Evolutionary conservation across 1,284 basidiomycete species (phyloP).

Genomic region (Cystobasidium pallidum): DNA sequence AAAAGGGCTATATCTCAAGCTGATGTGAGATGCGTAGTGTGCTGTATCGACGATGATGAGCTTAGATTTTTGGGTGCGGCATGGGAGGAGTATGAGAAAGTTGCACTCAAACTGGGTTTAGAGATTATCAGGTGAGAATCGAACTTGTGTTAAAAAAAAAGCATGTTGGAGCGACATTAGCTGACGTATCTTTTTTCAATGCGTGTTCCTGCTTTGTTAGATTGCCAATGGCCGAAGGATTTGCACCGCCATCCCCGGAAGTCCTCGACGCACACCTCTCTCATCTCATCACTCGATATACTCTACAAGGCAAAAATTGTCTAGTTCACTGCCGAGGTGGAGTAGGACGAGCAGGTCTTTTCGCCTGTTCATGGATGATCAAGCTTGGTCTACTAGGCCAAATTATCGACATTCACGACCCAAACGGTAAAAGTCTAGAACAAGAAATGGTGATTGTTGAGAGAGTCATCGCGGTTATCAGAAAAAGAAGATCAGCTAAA

Average conservation of each 20-base stretch:
- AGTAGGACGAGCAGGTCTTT: conserved; percentile 87
- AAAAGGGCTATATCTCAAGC: conserved; percentile 66
- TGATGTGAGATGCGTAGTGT: conserved; percentile 48
- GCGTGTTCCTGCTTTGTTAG: conserved; percentile 53
- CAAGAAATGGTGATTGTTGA: conserved; percentile 71
- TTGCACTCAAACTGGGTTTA: conserved; percentile 69
- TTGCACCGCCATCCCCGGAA: conserved; percentile 70
- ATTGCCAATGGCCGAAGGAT: conserved; percentile 87
- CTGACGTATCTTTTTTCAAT: background rate
- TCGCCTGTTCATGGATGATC: conserved; percentile 90
- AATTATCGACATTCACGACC: conserved; percentile 21
- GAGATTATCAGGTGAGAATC: conserved; percentile 65
- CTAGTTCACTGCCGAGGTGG: conserved; percentile 94
- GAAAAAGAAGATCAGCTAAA: conserved; percentile 66
- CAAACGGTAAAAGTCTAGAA: conserved; percentile 53
- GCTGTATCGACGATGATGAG: conserved; percentile 60
- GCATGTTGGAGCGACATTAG: background rate
- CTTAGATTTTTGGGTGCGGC: conserved; percentile 79
- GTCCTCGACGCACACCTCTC: conserved; percentile 68
- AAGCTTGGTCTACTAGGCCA: conserved; percentile 74
- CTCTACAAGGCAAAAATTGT: conserved; percentile 72
- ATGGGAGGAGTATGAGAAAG: conserved; percentile 73
- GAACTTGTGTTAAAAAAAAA: background rate
- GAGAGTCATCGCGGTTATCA: conserved; percentile 71
- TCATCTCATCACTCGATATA: conserved; percentile 72